A percentile compares a stretch with the other conserved stretches of the same genome.
These are phyloP conservation scores for Quercus ilex DNA, from an alignment of 306 rosid species.

Conservation along the genomic window DNA sequence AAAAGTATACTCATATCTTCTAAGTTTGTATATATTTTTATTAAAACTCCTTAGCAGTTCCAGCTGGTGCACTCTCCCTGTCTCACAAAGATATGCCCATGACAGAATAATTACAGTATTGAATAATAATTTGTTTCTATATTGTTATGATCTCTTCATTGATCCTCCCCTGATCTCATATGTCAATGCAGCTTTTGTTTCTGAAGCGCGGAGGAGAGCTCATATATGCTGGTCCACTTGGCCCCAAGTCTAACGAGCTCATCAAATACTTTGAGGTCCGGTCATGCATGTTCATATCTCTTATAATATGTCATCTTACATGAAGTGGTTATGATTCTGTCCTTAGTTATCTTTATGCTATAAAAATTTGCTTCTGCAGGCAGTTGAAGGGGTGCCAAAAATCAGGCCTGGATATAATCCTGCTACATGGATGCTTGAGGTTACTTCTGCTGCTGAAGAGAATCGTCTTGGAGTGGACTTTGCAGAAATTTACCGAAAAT, in stretches of 20 bases:
- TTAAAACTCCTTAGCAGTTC: background rate
- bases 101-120: slow-evolving; percentile 14
- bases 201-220: slow-evolving; percentile 99
- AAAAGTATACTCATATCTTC: background rate
- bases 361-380: slow-evolving; percentile 42
- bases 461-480: slow-evolving; percentile 80
- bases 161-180: slow-evolving; percentile 17
- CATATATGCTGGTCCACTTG: slow-evolving; percentile 98
- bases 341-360: slow-evolving; percentile 15
- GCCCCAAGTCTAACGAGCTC: slow-evolving; percentile 81
- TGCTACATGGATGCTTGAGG: slow-evolving; percentile 97
- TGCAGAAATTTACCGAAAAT: slow-evolving; percentile 78
- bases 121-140: slow-evolving; percentile 8
- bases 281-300: slow-evolving; percentile 17
- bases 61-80: background rate
- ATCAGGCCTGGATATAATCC: slow-evolving; percentile 89
- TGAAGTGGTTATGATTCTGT: slow-evolving; percentile 19
- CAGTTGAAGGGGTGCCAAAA: slow-evolving; percentile 75
- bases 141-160: slow-evolving; percentile 5
- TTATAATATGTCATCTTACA: slow-evolving; percentile 7
- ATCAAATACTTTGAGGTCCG: slow-evolving; percentile 87
- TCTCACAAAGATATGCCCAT: background rate
- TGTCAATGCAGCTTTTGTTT: slow-evolving; percentile 68
- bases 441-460: slow-evolving; percentile 81
- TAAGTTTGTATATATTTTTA: background rate